A percentile compares a stretch with the other conserved stretches of the same genome.
Evolutionary conservation across 2,329 filamentous ascomycete genomes (phyloP).

Genomic region (Penicillium sp.): DNA sequence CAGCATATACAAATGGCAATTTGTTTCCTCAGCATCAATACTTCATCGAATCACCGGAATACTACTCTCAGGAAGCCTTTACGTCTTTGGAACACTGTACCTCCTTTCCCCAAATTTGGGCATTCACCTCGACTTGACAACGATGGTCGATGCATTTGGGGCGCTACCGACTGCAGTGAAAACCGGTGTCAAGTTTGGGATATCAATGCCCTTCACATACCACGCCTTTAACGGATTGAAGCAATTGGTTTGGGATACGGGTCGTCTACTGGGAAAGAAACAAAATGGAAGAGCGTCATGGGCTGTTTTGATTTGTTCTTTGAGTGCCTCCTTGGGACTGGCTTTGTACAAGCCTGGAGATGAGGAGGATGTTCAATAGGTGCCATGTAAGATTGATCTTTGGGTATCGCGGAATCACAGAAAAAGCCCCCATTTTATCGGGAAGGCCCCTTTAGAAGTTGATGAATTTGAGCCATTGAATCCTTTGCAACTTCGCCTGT

Average conservation of each 20-base stretch:
- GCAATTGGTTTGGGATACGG: conserved; percentile 66
- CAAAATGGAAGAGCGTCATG: conserved; percentile 14
- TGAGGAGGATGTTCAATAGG: background rate
- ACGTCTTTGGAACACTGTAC: conserved; percentile 75
- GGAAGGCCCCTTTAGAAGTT: conserved; percentile 5
- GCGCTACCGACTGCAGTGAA: conserved; percentile 58
- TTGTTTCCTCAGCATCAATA: conserved; percentile 73
- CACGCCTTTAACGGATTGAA: conserved; percentile 64
- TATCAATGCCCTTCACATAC: conserved; percentile 64
- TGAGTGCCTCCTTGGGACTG: conserved; percentile 8
- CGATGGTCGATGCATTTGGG: conserved; percentile 60
- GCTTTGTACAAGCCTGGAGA: conserved; percentile 1
- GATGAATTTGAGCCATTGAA: conserved; percentile 13
- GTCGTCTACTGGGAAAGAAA: conserved; percentile 31
- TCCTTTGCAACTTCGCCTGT: conserved; percentile 12
- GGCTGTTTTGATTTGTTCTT: conserved; percentile 16
- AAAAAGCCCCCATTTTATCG: background rate
- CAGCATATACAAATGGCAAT: conserved; percentile 74
- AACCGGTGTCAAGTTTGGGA: conserved; percentile 53
- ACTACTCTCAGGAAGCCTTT: conserved; percentile 68
- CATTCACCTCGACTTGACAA: conserved; percentile 61
- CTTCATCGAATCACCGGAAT: conserved; percentile 78
- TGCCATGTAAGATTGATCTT: background rate
- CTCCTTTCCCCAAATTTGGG: conserved; percentile 71
- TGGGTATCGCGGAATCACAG: background rate